Evolutionary conservation across 2,329 filamentous ascomycete species (phyloP).

Genomic region (Alternaria consortialis): DNA sequence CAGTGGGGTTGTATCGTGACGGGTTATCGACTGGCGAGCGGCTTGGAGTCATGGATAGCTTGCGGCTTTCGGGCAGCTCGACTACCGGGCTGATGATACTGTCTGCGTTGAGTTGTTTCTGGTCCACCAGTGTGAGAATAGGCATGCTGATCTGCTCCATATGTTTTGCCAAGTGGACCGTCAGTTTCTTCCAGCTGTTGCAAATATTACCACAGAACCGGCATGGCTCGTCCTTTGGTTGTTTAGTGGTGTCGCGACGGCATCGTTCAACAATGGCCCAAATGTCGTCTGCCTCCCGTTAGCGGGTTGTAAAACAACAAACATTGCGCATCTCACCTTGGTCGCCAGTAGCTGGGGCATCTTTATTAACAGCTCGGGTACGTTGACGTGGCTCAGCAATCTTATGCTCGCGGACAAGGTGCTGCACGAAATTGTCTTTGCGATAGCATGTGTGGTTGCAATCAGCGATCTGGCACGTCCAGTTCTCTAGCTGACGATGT

Average conservation of each 20-base stretch:
- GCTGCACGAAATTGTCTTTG: slow-evolving; percentile 92
- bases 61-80: slow-evolving; percentile 46
- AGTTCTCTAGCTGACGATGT: slow-evolving; percentile 89
- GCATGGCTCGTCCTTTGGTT: slow-evolving; percentile 79
- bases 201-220: slow-evolving; percentile 86
- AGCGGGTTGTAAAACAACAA: slow-evolving; percentile 6
- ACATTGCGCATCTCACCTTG: slow-evolving; percentile 30
- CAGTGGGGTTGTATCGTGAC: slow-evolving; percentile 41
- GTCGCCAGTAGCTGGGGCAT: slow-evolving; percentile 35
- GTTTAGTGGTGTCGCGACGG: slow-evolving; percentile 71
- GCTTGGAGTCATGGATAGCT: slow-evolving; percentile 40
- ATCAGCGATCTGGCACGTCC: slow-evolving; percentile 82
- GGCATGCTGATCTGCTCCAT: slow-evolving; percentile 93
- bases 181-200: slow-evolving; percentile 89
- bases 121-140: slow-evolving; percentile 63
- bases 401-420: slow-evolving; percentile 91
- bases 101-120: slow-evolving; percentile 50
- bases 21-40: slow-evolving; percentile 44
- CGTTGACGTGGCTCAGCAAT: slow-evolving; percentile 82
- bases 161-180: slow-evolving; percentile 91
- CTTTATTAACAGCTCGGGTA: slow-evolving; percentile 56
- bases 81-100: slow-evolving; percentile 51
- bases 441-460: slow-evolving; percentile 85
- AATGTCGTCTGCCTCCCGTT: slow-evolving; percentile 63
- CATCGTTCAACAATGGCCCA: slow-evolving; percentile 83